These are phyloP conservation scores for Solanum boliviense DNA, from an alignment of 257 asterid genomes.

Conservation along the genomic window DNA sequence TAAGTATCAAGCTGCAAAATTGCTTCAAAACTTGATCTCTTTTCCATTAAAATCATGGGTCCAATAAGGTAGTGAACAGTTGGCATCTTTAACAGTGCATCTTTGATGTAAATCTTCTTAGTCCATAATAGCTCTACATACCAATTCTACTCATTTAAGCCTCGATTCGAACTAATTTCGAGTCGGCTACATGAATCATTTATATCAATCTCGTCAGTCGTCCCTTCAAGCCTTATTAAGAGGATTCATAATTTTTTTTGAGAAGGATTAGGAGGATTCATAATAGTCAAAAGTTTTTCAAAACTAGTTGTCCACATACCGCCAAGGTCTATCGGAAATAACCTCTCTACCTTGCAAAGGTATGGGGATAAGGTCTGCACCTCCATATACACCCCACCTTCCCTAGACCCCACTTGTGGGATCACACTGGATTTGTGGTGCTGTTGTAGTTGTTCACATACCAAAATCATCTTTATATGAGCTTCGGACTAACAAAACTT, in stretches of 20 bases:
- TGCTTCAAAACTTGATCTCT: not conserved
- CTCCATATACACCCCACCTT: not conserved
- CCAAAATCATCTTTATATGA: not conserved
- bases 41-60: not conserved
- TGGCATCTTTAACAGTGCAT: not conserved
- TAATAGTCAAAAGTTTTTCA: not conserved
- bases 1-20: not conserved
- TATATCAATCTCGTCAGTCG: not conserved
- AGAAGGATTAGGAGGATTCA: not conserved
- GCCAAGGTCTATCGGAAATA: not conserved
- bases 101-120: not conserved
- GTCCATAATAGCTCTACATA: not conserved
- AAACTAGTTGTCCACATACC: not conserved
- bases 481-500: not conserved
- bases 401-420: not conserved
- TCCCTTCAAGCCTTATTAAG: not conserved
- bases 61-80: not conserved
- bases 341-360: not conserved
- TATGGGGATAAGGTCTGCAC: not conserved
- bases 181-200: not conserved
- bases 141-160: not conserved
- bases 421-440: not conserved
- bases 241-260: not conserved
- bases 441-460: not conserved
- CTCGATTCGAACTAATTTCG: not conserved